Conservation (phyloP, 306 rosid genomes). For the Medicago truncatula region MtrunA17r5.0-ANR NC_053048.1:32400001-32400500, state of each 20-base stretch:
- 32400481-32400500: constrained; percentile 73
- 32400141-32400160: not conserved
- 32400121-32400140: constrained; percentile 4
- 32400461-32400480: constrained; percentile 71
- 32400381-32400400: constrained; percentile 90
- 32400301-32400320: constrained; percentile 76
- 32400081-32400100: too few species aligned
- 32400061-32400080: too few species aligned
- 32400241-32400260: constrained; percentile 85
- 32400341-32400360: constrained; percentile 88
- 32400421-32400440: constrained; percentile 72
- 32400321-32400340: constrained; percentile 74
- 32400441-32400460: constrained; percentile 71
- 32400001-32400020: not conserved
- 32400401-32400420: constrained; percentile 74
- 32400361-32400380: constrained; percentile 77
- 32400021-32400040: too few species aligned
- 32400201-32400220: constrained; percentile 90
- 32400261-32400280: constrained; percentile 82
- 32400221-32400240: constrained; percentile 75
- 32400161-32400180: constrained; percentile 41
- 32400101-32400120: not conserved
- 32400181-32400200: constrained; percentile 66
- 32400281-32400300: constrained; percentile 66
- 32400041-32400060: not conserved